A percentile compares a stretch with the other conserved stretches of the same genome.
Evolutionary conservation across 1,139 yeast genomes (phyloP).

Genomic region (Hyphopichia khmerensis): DNA sequence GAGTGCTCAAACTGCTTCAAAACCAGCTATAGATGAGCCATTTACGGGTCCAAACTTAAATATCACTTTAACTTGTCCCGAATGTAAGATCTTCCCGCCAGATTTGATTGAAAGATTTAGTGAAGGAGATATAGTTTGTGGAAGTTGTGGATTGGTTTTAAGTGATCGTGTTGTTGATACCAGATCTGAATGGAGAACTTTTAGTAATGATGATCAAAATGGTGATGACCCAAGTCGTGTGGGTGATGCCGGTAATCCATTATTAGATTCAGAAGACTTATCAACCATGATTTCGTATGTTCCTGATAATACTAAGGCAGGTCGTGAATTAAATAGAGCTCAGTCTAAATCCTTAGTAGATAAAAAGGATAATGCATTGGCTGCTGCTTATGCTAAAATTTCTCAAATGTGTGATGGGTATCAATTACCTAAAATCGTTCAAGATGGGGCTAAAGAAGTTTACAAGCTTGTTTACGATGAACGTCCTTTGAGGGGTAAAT

Average conservation of each 20-base stretch:
- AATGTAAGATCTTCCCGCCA: slow-evolving; percentile 93
- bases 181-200: slow-evolving; percentile 98
- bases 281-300: slow-evolving; percentile 90
- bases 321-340: slow-evolving; percentile 85
- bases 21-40: slow-evolving; percentile 31
- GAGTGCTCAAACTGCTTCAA: slow-evolving; percentile 12
- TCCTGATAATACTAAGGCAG: slow-evolving; percentile 72
- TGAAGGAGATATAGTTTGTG: slow-evolving; percentile 98
- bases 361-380: slow-evolving; percentile 81
- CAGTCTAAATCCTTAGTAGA: slow-evolving; percentile 86
- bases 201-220: slow-evolving; percentile 94
- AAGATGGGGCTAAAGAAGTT: slow-evolving; percentile 96
- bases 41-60: slow-evolving; percentile 72
- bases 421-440: slow-evolving; percentile 90
- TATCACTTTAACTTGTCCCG: slow-evolving; percentile 91
- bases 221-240: slow-evolving; percentile 99
- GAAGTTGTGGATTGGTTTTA: slow-evolving; percentile 90
- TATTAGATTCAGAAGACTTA: slow-evolving; percentile 86
- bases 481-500: slow-evolving; percentile 81
- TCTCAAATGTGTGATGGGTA: slow-evolving; percentile 98
- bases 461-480: slow-evolving; percentile 91
- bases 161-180: slow-evolving; percentile 94
- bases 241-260: slow-evolving; percentile 97
- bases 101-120: slow-evolving; percentile 92
- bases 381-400: slow-evolving; percentile 86